Base-by-base conservation (phyloP, 345 rosid genomes). In the Eucalyptus globulus region DNA sequence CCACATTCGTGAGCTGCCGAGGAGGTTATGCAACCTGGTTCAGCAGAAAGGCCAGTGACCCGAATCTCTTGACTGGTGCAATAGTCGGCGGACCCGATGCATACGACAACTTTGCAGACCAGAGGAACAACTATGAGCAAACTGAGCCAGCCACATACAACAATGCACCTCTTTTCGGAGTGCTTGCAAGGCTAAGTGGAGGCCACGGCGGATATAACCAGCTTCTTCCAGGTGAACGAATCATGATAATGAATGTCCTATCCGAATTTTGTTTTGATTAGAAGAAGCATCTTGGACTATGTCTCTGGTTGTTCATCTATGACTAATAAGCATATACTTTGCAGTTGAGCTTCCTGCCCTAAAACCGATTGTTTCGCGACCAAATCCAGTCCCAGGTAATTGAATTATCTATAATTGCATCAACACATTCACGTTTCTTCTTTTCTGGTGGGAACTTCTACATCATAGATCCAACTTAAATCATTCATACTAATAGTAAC, bases 71-170 rank as follows among this genome's bases (percentile, higher is more conserved):
- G 40, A 89, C 91, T 56, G 99, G 99, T 88, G 99, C 99, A 80
- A 62, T 97, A 81, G 99, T 98, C 14, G 99, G 99, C 1, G 99
- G 99, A 12, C 99, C 99, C 58, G 99, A 97, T 92, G 99, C 96
- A 27, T 96, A 97, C 8, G 99, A 98, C 90, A 93, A 96, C 91
- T 98, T 97, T 85, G 98, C 98, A 69, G 99, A 98, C 81, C 92
- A 94, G 88, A 96, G 99, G 90, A 97, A 96, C 89, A 97, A 98
- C 91, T 98, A 97, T 85, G 97, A 98, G 91, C 99, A 98, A 91
- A 97, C 99, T 14, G 99, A 98, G 91, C 99, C 99, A 58, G 99
- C 99, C 85, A 97, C 99, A 50, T 98, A 98, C 92, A 98, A 97
- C 93, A 98, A 98, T 91, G 99, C 99, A 81, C 99, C 99, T 44